Conservation (phyloP, 495 filamentous ascomycete genomes). For the Baudoinia panamericana region DNA sequence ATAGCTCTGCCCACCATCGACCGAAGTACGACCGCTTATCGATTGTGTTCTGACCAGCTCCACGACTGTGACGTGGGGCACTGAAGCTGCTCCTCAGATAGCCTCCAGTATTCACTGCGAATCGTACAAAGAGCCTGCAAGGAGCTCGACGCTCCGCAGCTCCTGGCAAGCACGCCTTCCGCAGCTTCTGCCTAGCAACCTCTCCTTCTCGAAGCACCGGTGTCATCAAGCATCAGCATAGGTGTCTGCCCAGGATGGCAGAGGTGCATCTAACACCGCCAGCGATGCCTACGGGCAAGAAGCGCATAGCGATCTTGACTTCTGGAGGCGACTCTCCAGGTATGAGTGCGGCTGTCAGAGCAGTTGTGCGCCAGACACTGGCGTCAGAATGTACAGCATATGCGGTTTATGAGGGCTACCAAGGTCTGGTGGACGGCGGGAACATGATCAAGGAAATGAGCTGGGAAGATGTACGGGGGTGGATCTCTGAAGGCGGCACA, state of each 20-base stretch:
- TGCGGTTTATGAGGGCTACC: conserved; percentile 89
- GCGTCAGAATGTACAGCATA: conserved; percentile 77
- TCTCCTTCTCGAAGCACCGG: too few relatives aligned
- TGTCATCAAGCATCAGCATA: too few relatives aligned
- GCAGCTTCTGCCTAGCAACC: too few relatives aligned
- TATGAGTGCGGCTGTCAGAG: conserved; percentile 92
- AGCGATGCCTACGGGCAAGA: conserved; percentile 32
- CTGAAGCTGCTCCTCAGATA: too few relatives aligned
- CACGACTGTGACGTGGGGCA: too few relatives aligned
- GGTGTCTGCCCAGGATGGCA: too few relatives aligned
- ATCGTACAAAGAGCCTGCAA: too few relatives aligned
- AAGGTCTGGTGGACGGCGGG: conserved; percentile 82
- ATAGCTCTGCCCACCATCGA: not conserved
- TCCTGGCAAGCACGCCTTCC: too few relatives aligned
- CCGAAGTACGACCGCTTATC: not conserved
- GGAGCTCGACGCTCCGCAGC: too few relatives aligned
- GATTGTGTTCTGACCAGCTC: too few relatives aligned
- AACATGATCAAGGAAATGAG: conserved; percentile 72
- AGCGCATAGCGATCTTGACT: conserved; percentile 89
- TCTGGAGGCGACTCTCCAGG: conserved; percentile 94
- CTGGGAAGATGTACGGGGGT: conserved; percentile 94
- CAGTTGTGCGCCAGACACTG: conserved; percentile 86
- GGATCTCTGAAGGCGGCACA: conserved; percentile 86
- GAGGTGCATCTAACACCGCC: conserved; percentile 10
- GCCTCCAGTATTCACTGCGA: too few relatives aligned